Evolutionary conservation across 176 grass and related monocot species (phyloP), one percentile per base, ranked within the genome.

Genomic region (Triticum dicoccoides): DNA sequence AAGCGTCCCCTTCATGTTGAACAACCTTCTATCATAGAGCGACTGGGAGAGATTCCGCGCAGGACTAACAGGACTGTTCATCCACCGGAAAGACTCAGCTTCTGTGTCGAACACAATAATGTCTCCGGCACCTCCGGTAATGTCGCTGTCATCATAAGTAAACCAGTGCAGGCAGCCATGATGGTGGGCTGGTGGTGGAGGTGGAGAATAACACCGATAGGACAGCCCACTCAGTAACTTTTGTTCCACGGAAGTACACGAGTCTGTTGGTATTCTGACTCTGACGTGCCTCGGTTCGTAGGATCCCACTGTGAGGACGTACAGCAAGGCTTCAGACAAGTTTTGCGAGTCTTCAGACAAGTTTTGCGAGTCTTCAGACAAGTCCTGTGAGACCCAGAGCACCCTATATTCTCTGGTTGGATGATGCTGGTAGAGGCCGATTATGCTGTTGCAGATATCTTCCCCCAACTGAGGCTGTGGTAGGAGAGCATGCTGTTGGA

Each of bases 71-170:
- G 38, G 39, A 42, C 41, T 42, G 41, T 42, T 42, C 38, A 73
- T 44, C 38, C 70, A 73, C 10, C 39, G 21, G 70, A 73, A 73
- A 3, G 70, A 24, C 39, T 73, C 70, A 13, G n/a, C 11, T 73
- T 42, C 70, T 45, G 70, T 73, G 70, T 73, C 38, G 1, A 73
- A 73, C n/a, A 73, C 70, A 73, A 73, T 73, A 73, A 72, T 23
- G 20, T 42, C 69, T 12, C 69, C 37, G 4, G 18, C 9, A 4
- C 69, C 69, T 72, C n/a, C 37, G 0, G 69, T 72, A 12, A 72
- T 45, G 21, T 73, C 4, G 4, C 38, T 42, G n/a, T 11, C 38
- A 45, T 37, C 37, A 72, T n/a, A 21, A 42, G 35, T 35, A 11
- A 0, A 11, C 70, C 39, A 45, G 39, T 25, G 70, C 39, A 73